Conservation (phyloP, 2,329 filamentous ascomycete genomes). For the Cladophialophora chaetospira region DNA sequence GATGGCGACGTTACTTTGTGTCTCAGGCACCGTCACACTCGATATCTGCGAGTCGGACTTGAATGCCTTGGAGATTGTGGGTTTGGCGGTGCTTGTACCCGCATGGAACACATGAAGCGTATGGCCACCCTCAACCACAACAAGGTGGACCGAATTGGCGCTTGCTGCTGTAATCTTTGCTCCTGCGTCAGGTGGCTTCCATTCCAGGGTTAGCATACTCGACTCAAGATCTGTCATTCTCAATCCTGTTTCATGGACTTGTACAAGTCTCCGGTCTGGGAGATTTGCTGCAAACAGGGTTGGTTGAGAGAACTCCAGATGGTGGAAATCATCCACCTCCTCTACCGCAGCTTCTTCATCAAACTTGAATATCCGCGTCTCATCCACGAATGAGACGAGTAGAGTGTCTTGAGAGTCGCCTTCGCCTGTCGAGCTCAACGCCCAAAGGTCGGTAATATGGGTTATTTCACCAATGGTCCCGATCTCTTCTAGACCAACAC, state of each 20-base stretch:
- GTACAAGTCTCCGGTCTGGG: constrained; percentile 65
- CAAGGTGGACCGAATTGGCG: constrained; percentile 67
- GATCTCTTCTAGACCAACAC: constrained; percentile 86
- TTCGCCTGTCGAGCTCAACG: constrained; percentile 58
- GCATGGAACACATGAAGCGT: constrained; percentile 67
- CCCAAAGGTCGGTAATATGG: constrained; percentile 72
- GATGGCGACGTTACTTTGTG: constrained; percentile 68
- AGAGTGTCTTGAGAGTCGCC: constrained; percentile 65
- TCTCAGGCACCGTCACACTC: constrained; percentile 73
- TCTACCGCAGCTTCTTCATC: constrained; percentile 75
- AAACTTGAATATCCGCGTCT: constrained; percentile 83
- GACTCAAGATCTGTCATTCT: constrained; percentile 57
- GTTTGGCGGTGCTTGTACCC: constrained; percentile 53
- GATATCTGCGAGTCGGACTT: constrained; percentile 74
- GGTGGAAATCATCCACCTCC: constrained; percentile 75
- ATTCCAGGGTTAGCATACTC: constrained; percentile 49
- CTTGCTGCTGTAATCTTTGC: constrained; percentile 74
- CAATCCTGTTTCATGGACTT: constrained; percentile 70
- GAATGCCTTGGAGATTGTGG: constrained; percentile 63
- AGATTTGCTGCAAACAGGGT: constrained; percentile 74
- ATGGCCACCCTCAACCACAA: constrained; percentile 77
- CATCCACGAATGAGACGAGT: constrained; percentile 76
- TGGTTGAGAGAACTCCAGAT: constrained; percentile 67
- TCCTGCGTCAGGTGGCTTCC: constrained; percentile 45
- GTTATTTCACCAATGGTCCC: constrained; percentile 79